phyloP scores from a whole-genome alignment of 495 filamentous ascomycete species.

The Xylaria venustula region DNA sequence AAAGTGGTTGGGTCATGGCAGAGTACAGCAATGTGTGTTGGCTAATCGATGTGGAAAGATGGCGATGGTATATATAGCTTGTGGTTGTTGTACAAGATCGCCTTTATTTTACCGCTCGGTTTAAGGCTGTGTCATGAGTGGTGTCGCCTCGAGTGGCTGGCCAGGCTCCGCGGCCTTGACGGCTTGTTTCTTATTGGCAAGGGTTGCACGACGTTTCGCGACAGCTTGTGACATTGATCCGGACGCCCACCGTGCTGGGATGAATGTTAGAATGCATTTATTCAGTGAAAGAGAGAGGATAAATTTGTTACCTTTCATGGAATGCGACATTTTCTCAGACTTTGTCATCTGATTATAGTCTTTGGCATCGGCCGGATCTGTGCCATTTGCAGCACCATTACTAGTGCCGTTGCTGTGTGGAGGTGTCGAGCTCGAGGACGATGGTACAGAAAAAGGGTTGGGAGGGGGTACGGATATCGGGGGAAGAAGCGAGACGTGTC shows the following conservation, averaged over 20 bases:
- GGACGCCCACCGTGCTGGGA: slow-evolving; percentile 46
- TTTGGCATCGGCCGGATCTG: slow-evolving; percentile 31
- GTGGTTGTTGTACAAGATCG: background rate
- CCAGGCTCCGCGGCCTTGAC: slow-evolving; percentile 2
- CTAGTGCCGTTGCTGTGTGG: slow-evolving; percentile 3
- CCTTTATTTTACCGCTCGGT: background rate
- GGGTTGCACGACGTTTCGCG: slow-evolving; percentile 48
- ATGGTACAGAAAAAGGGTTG: slow-evolving; percentile 19
- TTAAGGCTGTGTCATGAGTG: slow-evolving; percentile 4
- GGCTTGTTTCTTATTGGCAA: slow-evolving; percentile 46
- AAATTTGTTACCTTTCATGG: slow-evolving; percentile 42
- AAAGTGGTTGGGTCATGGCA: background rate
- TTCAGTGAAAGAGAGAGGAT: background rate
- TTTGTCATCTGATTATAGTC: slow-evolving; percentile 51
- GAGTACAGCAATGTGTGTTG: background rate
- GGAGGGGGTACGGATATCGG: slow-evolving; percentile 18
- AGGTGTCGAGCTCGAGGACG: slow-evolving; percentile 10
- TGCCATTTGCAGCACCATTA: slow-evolving; percentile 13
- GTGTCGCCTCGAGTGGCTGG: slow-evolving; percentile 3
- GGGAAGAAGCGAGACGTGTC: slow-evolving; percentile 10
- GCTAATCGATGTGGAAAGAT: background rate
- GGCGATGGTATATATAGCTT: background rate
- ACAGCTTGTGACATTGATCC: slow-evolving; percentile 50
- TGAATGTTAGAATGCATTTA: slow-evolving; percentile 21
- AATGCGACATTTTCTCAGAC: slow-evolving; percentile 52